Base-by-base conservation (phyloP, 345 rosid genomes). In the Eucalyptus shirleyi region DNA sequence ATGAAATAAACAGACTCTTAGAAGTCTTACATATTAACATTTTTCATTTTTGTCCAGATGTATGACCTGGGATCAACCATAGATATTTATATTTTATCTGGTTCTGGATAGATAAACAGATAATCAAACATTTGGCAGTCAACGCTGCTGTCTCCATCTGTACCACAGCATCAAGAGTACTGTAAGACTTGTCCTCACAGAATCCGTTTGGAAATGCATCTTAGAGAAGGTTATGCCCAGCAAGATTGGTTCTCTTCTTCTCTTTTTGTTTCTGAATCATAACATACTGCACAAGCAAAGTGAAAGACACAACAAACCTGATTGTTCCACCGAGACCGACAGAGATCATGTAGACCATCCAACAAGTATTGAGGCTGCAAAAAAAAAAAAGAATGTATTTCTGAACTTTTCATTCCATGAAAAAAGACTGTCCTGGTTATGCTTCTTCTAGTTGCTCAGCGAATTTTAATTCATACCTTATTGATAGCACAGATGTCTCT, bases 281-380 rank as follows among this genome's bases (percentile, higher is more conserved):
- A 65, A n/a, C 7, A n/a, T 6, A n/a, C 37, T n/a, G 19, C 95
- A 95, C 24, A 56, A 77, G 30, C 5, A 2, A 86, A 50, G 62
- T 4, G 4, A 86, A 53, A 21, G 67, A 32, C 37, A 11, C 55
- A 42, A 87, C 90, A 44, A 34, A 95, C 98, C 97, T 95, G 89
- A 95, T 94, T 62, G 96, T 93, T 34, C 96, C 95, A 50, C 97
- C 94, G 34, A 95, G 95, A 12, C 96, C 96, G 69, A 95, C 93
- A 42, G 98, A 93, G 91, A 95, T 92, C 97, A 94, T 95, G 90
- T 94, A 95, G 86, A 95, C 94, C 88, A 94, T 95, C 93, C 96
- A 93, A 85, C 95, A 92, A 89, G 97, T 95, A 89, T 95, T 96
- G 88, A 96, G 96, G 94, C 95, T 94, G 95, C 82, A 82, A 89